Evolutionary conservation across 495 filamentous ascomycete genomes (phyloP).

Genomic region (Sphaerosporella brunnea): DNA sequence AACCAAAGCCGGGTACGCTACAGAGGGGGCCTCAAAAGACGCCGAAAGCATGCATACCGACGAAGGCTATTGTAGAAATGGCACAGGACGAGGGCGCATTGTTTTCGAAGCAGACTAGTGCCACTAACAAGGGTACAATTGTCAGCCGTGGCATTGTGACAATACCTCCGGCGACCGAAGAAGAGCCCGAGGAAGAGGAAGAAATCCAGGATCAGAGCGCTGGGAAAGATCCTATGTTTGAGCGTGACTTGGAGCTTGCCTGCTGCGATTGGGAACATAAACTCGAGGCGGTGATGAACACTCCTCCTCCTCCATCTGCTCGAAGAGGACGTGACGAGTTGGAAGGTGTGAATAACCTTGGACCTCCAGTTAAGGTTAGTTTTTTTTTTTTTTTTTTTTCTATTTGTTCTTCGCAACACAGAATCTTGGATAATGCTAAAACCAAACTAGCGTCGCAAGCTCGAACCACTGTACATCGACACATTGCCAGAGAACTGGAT

Average conservation of each 20-base stretch:
- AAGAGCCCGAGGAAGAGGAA: constrained; percentile 37
- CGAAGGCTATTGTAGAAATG: constrained; percentile 72
- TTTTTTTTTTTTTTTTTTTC: not conserved
- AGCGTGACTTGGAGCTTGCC: constrained; percentile 57
- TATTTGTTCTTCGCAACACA: not conserved
- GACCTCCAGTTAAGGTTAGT: constrained; percentile 31
- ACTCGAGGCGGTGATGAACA: constrained; percentile 28
- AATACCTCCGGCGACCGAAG: constrained; percentile 29
- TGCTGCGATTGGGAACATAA: constrained; percentile 68
- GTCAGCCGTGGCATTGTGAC: constrained; percentile 32
- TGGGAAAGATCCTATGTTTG: constrained; percentile 40
- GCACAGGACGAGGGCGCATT: constrained; percentile 59
- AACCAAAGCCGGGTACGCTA: constrained; percentile 46
- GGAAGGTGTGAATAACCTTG: constrained; percentile 28
- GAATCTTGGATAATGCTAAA: too few relatives aligned
- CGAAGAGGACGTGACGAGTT: constrained; percentile 15
- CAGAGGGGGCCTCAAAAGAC: constrained; percentile 55
- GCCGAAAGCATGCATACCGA: constrained; percentile 61
- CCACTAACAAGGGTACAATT: constrained; percentile 29
- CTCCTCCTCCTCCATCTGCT: constrained; percentile 11
- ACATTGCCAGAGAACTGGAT: constrained; percentile 35
- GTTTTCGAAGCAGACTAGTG: constrained; percentile 48
- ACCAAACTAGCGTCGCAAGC: constrained; percentile 6
- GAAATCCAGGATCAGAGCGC: constrained; percentile 46
- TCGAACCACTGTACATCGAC: constrained; percentile 29